Base-by-base conservation (phyloP, 2,329 filamentous ascomycete species). In the Lasiodiplodia gonubiensis region DNA sequence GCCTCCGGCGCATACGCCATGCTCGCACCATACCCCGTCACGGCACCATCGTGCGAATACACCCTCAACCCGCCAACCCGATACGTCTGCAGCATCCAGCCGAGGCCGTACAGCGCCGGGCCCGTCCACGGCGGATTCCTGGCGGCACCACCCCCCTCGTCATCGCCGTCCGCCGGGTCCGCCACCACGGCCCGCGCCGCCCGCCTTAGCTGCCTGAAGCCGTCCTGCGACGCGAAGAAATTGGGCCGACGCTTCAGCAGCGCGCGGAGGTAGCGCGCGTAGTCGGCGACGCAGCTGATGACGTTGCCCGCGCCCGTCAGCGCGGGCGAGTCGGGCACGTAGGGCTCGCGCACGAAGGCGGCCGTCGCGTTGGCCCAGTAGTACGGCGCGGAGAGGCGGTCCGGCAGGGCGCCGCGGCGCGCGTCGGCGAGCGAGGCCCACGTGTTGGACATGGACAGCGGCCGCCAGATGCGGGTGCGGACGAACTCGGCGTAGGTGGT, bases 371-470 rank as follows among this genome's bases (percentile, higher is more conserved):
- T 54, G 37, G 70, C 49, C 69, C 69, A 75, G 46, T 39, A 64
- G 53, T 74, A 71, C 1, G 70, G 69, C 3, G 55, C 64, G 3
- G 74, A 72, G 18, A 64, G 37, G 42, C 18, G 35, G 64, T 4
- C n/a, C n/a, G n/a, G 21, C n/a, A 25, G 54, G 37, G 27, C 65
- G n/a, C 2, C 25, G 35, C 1, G 46, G n/a, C 75, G 71, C 10
- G 81, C 78, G n/a, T 78, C 73, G 2, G 73, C 65, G 0, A 80
- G 48, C 18, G 74, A 74, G 68, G 79, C 77, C 59, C 76, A 81
- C 0, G 81, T 81, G 33, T 72, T 52, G 0, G 69, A 70, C 82
- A 84, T 84, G 1, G 72, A 72, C 1, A 84, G 73, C 6, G 80
- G 81, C 1, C 76, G 67, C 72, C 79, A 83, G 30, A 84, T 73